phyloP scores from a whole-genome alignment of 2,329 filamentous ascomycete genomes.

The Arthrobotrys pseudoclavata region DNA sequence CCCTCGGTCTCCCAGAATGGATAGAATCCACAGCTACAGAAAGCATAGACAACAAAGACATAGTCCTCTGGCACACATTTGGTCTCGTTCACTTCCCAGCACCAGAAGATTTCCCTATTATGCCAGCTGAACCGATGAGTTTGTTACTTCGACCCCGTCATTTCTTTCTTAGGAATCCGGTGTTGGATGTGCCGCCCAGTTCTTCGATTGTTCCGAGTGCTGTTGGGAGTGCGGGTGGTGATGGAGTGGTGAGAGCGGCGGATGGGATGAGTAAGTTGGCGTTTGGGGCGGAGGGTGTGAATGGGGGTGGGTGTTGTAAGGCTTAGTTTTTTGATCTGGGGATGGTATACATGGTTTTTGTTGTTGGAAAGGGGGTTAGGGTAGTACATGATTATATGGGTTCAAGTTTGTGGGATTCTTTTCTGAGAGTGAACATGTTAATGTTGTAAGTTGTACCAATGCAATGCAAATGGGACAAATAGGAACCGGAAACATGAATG shows the following conservation, averaged over 20 bases:
- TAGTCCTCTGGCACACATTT: constrained; percentile 95
- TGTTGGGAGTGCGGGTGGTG: constrained; percentile 67
- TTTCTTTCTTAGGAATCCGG: constrained; percentile 85
- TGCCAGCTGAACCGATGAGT: constrained; percentile 89
- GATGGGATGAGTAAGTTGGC: constrained; percentile 70
- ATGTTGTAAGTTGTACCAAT: constrained; percentile 6
- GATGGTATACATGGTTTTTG: neutral
- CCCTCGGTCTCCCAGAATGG: constrained; percentile 80
- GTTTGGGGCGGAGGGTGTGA: constrained; percentile 63
- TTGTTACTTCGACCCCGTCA: constrained; percentile 82
- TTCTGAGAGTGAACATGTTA: neutral
- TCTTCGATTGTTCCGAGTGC: constrained; percentile 78
- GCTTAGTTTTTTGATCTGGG: neutral
- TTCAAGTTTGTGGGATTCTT: neutral
- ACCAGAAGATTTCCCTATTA: constrained; percentile 91
- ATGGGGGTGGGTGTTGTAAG: constrained; percentile 54
- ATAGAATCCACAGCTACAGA: constrained; percentile 72
- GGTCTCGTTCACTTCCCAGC: constrained; percentile 89
- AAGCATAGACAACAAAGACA: constrained; percentile 82
- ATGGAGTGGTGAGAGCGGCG: constrained; percentile 67
- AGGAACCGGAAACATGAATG: neutral
- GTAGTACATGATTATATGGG: neutral
- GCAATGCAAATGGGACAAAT: neutral
- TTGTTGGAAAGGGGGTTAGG: neutral
- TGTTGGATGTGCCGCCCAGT: constrained; percentile 82